Evolutionary conservation across 2,329 filamentous ascomycete genomes (phyloP).

Genomic region (Penicillium paneum): DNA sequence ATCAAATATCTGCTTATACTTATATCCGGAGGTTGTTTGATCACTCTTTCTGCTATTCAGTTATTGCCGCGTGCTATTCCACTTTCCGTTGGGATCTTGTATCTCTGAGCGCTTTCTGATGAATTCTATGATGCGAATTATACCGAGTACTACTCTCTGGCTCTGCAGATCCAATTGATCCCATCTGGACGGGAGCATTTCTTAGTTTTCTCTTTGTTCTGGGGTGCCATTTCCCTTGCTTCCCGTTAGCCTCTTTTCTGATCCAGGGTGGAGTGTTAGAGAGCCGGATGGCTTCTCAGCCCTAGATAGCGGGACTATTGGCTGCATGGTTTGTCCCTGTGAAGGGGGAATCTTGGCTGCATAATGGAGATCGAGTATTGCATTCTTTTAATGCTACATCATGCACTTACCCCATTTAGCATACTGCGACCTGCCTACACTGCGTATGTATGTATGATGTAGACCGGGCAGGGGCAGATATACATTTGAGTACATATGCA

Average conservation of each 20-base stretch:
- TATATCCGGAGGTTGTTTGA: constrained; percentile 41
- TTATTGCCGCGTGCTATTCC: constrained; percentile 5
- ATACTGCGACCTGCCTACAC: neutral
- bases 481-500: neutral
- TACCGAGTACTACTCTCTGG: neutral
- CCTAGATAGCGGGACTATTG: neutral
- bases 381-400: constrained; percentile 1
- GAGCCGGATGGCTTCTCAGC: neutral
- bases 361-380: neutral
- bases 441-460: neutral
- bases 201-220: neutral
- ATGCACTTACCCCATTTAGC: neutral
- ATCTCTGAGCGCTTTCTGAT: constrained; percentile 10
- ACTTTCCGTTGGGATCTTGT: constrained; percentile 1
- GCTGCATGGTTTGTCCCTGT: neutral
- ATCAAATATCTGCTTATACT: constrained; percentile 20
- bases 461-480: neutral
- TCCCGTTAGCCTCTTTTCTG: neutral
- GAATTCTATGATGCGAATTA: neutral
- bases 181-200: neutral
- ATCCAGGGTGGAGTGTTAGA: neutral
- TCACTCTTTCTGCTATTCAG: constrained; percentile 26
- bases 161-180: neutral
- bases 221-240: neutral
- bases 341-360: constrained; percentile 7